These are phyloP conservation scores for Sclerospora graminicola DNA, from an alignment of 352 stramenopile species.

Conservation along the genomic window DNA sequence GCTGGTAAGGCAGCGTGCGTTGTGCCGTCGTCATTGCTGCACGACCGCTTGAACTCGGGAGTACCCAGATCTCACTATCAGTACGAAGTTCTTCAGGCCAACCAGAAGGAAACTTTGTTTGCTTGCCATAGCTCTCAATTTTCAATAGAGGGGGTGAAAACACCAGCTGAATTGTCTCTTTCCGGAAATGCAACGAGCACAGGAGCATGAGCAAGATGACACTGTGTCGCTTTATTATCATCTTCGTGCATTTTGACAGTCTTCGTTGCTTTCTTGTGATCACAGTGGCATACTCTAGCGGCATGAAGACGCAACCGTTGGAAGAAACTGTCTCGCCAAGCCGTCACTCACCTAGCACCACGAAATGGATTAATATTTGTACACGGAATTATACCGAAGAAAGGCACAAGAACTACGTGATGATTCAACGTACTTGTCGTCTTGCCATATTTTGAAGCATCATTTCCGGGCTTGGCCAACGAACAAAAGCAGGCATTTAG, in stretches of 20 bases:
- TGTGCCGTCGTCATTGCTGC: slow-evolving; percentile 72
- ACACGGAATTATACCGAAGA: not conserved
- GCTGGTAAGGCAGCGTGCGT: slow-evolving; percentile 53
- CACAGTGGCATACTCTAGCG: slow-evolving; percentile 34
- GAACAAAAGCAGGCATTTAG: too few species aligned
- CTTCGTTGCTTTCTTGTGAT: slow-evolving; percentile 16
- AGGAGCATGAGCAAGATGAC: slow-evolving; percentile 35
- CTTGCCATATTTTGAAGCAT: slow-evolving; percentile 71
- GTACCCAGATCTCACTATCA: slow-evolving; percentile 72
- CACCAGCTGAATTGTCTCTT: slow-evolving; percentile 83
- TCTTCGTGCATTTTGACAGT: slow-evolving; percentile 3
- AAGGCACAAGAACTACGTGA: not conserved
- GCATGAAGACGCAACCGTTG: slow-evolving; percentile 41
- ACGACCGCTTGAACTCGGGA: slow-evolving; percentile 75
- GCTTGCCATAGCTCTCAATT: slow-evolving; percentile 47
- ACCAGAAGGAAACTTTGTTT: slow-evolving; percentile 42
- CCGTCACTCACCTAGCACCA: slow-evolving; percentile 37
- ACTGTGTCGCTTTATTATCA: slow-evolving; percentile 7
- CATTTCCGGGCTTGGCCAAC: slow-evolving; percentile 83
- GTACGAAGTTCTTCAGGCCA: slow-evolving; percentile 54
- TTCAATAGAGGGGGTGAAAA: slow-evolving; percentile 66
- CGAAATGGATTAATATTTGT: not conserved
- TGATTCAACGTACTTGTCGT: slow-evolving; percentile 33
- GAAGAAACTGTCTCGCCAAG: slow-evolving; percentile 57
- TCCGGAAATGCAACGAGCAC: slow-evolving; percentile 78